Base-by-base conservation (phyloP, 2,329 filamentous ascomycete species). In the Colletotrichum truncatum region DNA sequence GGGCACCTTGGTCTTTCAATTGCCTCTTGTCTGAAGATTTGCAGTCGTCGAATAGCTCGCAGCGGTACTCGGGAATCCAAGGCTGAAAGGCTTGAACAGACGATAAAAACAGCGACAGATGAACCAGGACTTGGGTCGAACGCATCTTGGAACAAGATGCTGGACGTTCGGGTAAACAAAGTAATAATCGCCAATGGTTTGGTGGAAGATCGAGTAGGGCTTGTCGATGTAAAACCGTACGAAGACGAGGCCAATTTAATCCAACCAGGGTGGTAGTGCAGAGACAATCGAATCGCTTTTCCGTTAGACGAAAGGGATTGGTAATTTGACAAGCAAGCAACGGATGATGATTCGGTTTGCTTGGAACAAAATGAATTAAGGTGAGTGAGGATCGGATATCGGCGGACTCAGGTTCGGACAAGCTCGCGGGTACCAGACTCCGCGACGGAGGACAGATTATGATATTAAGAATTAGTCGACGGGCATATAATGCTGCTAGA, bases 71-170 rank as follows among this genome's bases (percentile, higher is more conserved):
- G 8, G 83, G 82, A 14, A 21, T 28, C 71, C 79, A 85, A 4
- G 81, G 81, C 51, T 75, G 83, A 72, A 87, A 85, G 55, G 85
- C 85, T 55, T 80, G 73, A 58, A 78, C 77, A 52, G 78, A 74
- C 38, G 80, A 76, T 58, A 79, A 76, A 76, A 81, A 85, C 72
- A 87, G 72, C 69, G 82, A 79, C 72, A 87, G 73, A 71, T 82
- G 81, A 64, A 82, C 70, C 43, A 86, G 69, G 64, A 80, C 54
- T 43, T 73, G 67, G 57, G 72, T 68, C 52, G 77, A 71, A 68
- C 77, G 78, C 84, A 86, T 86, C 66, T 69, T 76, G 75, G 12
- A 6, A 16, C 59, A 77, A 73, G 66, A 28, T 18, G 8, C 10
- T 11, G n/a, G 38, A 10, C 21, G 11, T 11, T 25, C 23, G 16